Conservation (phyloP, 2,329 filamentous ascomycete species). For the Clarireedia homoeocarpa region DNA sequence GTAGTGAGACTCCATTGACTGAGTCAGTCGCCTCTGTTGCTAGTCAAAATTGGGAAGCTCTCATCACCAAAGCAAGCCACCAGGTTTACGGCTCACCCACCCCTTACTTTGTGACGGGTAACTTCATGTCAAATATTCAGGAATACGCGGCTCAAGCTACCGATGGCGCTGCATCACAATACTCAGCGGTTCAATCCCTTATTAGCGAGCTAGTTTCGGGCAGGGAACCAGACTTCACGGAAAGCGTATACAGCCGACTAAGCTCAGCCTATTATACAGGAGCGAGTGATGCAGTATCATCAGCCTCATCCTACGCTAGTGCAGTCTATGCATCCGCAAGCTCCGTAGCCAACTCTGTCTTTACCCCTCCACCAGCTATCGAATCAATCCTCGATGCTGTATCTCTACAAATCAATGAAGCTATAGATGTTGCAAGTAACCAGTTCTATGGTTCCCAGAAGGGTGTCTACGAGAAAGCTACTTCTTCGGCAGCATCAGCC, state of each 20-base stretch:
- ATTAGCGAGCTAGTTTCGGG: conserved; percentile 70
- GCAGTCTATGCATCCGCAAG: conserved; percentile 37
- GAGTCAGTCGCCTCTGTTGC: conserved; percentile 44
- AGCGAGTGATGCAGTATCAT: conserved; percentile 34
- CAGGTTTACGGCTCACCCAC: conserved; percentile 28
- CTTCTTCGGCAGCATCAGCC: conserved; percentile 43
- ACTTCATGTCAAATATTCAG: conserved; percentile 42
- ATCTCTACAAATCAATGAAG: conserved; percentile 47
- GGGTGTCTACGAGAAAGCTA: conserved; percentile 45
- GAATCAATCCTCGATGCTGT: conserved; percentile 51
- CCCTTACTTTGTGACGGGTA: conserved; percentile 31
- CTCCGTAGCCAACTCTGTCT: conserved; percentile 39
- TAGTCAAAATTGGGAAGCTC: conserved; percentile 32
- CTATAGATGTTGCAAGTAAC: conserved; percentile 49
- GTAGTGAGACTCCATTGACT: conserved; percentile 41
- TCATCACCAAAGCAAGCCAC: conserved; percentile 27
- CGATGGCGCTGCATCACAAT: conserved; percentile 53
- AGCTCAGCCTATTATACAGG: conserved; percentile 65
- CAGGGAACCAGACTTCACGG: conserved; percentile 73
- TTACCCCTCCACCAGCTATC: conserved; percentile 49
- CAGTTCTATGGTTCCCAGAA: conserved; percentile 51
- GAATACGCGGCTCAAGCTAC: conserved; percentile 56
- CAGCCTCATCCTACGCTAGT: conserved; percentile 44
- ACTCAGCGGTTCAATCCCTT: conserved; percentile 60
- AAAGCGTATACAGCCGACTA: conserved; percentile 68